These are phyloP conservation scores for Dryadomyces quercivorus DNA, from an alignment of 2,329 filamentous ascomycete species.

Conservation along the genomic window DNA sequence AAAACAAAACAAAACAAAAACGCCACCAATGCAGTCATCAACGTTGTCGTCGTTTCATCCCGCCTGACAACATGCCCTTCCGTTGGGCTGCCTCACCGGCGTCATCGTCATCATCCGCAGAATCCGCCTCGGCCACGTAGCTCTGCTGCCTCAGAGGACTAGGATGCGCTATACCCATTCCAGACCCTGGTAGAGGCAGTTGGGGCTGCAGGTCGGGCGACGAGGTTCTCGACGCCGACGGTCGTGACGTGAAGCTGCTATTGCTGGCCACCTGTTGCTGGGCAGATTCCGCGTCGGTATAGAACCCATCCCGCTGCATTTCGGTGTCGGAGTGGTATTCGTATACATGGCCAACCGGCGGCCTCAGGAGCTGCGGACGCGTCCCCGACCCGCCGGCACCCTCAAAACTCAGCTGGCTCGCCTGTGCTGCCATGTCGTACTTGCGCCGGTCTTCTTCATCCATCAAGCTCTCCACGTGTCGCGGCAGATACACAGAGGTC, in stretches of 20 bases:
- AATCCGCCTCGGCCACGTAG: conserved; percentile 16
- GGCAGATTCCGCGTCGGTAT: conserved; percentile 18
- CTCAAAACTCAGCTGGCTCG: conserved; percentile 30
- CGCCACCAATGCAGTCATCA: neutral
- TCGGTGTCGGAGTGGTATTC: conserved; percentile 33
- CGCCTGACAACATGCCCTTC: neutral
- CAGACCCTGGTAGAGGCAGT: conserved; percentile 8
- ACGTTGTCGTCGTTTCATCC: neutral
- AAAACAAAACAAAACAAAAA: too few species aligned
- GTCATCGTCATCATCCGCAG: conserved; percentile 9
- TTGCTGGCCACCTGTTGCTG: conserved; percentile 12
- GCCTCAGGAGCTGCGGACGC: too few species aligned
- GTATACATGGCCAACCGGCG: conserved; percentile 32
- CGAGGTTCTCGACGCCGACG: conserved; percentile 6
- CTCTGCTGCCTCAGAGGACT: conserved; percentile 27
- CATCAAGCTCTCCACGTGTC: conserved; percentile 64
- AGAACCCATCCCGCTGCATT: conserved; percentile 28
- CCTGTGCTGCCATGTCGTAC: conserved; percentile 54
- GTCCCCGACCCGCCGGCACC: conserved; percentile 14
- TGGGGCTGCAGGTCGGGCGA: conserved; percentile 9
- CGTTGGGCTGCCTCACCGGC: neutral
- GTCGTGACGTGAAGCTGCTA: conserved; percentile 13
- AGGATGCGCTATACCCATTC: conserved; percentile 16
- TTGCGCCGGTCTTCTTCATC: conserved; percentile 64
- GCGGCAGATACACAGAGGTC: conserved; percentile 53